These are phyloP conservation scores for Daucus carota DNA, from an alignment of 129 eudicot species.

Conservation along the genomic window DNA sequence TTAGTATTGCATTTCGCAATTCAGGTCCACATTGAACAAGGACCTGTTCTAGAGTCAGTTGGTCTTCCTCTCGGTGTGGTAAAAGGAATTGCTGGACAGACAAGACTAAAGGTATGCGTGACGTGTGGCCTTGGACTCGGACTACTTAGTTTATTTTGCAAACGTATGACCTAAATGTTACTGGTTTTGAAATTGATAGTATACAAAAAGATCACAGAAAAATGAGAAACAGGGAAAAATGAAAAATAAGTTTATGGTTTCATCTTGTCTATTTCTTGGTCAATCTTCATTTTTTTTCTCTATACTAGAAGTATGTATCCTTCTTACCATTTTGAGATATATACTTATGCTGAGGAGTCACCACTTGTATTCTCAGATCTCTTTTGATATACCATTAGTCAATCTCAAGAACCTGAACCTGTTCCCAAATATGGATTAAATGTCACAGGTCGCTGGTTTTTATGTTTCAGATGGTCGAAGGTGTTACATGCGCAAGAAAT, in stretches of 20 bases:
- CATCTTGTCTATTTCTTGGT: neutral
- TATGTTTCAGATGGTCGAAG: neutral
- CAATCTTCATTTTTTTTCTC: neutral
- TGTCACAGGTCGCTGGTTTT: neutral
- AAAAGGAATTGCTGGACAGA: conserved; percentile 97
- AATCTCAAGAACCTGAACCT: neutral
- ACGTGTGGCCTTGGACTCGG: neutral
- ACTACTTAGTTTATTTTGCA: neutral
- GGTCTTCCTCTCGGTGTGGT: conserved; percentile 97
- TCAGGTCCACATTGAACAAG: conserved; percentile 98
- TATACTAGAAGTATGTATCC: neutral
- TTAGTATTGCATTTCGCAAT: conserved; percentile 3
- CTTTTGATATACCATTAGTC: neutral
- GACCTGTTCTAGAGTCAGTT: conserved; percentile 83
- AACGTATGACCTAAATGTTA: neutral
- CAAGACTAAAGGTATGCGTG: conserved; percentile 66
- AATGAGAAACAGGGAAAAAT: neutral
- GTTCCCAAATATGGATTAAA: neutral
- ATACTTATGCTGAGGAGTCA: neutral
- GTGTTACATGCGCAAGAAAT: neutral
- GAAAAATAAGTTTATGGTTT: neutral
- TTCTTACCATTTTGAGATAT: neutral
- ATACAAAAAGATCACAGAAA: neutral
- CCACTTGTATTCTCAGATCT: neutral
- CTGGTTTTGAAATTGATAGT: neutral